phyloP scores from a whole-genome alignment of 371 early-diverging fungal species.

The Lichtheimia ornata region DNA sequence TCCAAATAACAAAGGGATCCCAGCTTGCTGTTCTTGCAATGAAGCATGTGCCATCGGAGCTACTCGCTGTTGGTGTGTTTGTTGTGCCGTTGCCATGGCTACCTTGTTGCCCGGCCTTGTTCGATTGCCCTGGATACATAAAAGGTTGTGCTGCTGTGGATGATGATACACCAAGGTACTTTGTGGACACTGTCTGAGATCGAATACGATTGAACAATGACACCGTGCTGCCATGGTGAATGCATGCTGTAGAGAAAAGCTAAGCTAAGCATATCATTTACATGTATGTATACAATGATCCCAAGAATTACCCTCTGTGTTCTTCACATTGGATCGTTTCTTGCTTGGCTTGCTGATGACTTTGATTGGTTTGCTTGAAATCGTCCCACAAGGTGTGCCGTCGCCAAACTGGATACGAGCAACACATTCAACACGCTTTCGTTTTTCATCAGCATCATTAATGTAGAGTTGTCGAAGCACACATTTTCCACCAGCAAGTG shows the following conservation, averaged over 20 bases:
- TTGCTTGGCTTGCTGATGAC: slow-evolving; percentile 83
- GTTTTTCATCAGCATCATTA: slow-evolving; percentile 74
- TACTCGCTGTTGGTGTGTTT: slow-evolving; percentile 6
- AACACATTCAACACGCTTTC: slow-evolving; percentile 67
- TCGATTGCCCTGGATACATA: slow-evolving; percentile 26
- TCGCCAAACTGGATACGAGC: slow-evolving; percentile 65
- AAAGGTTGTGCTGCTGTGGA: slow-evolving; percentile 12
- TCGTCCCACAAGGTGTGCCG: slow-evolving; percentile 59
- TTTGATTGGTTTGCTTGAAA: slow-evolving; percentile 69
- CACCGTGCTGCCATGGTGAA: slow-evolving; percentile 73
- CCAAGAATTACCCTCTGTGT: slow-evolving; percentile 51
- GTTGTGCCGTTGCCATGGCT: background rate
- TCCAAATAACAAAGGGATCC: slow-evolving; percentile 90
- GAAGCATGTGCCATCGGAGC: slow-evolving; percentile 26
- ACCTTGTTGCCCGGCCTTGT: background rate
- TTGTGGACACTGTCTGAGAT: slow-evolving; percentile 78
- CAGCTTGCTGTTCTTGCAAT: slow-evolving; percentile 48
- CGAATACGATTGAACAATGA: slow-evolving; percentile 77
- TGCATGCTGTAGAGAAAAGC: slow-evolving; percentile 42
- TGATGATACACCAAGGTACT: slow-evolving; percentile 68
- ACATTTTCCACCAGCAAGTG: slow-evolving; percentile 56
- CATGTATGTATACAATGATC: background rate
- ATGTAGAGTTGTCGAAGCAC: slow-evolving; percentile 76
- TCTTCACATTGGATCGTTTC: slow-evolving; percentile 75
- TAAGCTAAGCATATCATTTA: background rate